Evolutionary conservation across 768 basidiomycete species (phyloP), one percentile per base, ranked within the genome.

Genomic region (Kwoniella sp.): DNA sequence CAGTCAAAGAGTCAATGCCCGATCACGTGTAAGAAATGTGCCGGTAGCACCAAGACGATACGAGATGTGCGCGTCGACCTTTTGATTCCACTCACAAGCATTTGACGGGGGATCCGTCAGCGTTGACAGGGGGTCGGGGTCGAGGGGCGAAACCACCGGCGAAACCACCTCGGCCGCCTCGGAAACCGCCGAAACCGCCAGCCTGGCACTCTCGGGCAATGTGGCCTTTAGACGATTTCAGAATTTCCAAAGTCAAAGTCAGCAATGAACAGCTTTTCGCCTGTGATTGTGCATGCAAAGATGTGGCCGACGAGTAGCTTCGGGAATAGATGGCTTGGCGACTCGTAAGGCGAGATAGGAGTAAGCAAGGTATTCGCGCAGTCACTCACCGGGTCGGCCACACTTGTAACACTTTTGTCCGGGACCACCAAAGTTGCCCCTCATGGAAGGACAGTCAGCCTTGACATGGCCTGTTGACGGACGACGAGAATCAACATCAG

Each of bases 391-490:
- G 15, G 89, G 87, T 27, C 90, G 90, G 50, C 91, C 90, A 75
- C 92, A 95, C 54, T 89, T 87, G 79, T 90, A 93, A 75, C 92
- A 95, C 80, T 90, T 91, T 55, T 93, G 87, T 19, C 64, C 67
- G n/a, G 61, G 56, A 24, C 59, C 60, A 37, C 60, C 66, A 56
- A 67, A 66, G 22, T 47, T 36, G 36, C 64, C 67, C 33, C 70
- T 51, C n/a, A 69, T 24, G 24, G 74, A 71, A 27, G 74, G 74
- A 44, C 74, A 76, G 64, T 76, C 74, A 25, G 69, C 61, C 68
- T 76, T 76, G 47, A 76, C 68, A 67, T 76, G 74, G 52, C 74
- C 74, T 74, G 51, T 0, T 29, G 24, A 1, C n/a, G 33, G 40
- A 21, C 15, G 9, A 15, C 3, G 47, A 24, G 17, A 22, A 51